Conservation (phyloP, 1,284 basidiomycete genomes). For the Omphalotus olearius region DNA sequence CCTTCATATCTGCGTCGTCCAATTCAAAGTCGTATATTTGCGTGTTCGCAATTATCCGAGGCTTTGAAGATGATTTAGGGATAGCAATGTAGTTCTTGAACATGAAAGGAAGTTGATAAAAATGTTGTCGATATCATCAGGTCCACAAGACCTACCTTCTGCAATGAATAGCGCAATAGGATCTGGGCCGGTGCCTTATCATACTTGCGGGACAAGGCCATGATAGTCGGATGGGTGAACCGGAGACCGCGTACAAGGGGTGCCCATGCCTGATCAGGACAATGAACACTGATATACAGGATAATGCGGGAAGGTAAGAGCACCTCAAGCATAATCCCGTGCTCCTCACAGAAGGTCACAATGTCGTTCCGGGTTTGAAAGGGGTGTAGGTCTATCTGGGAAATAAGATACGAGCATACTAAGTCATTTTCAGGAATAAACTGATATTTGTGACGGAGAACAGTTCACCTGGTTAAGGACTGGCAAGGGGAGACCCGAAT, state of each 20-base stretch:
- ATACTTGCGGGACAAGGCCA: constrained; percentile 44
- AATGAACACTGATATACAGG: constrained; percentile 7
- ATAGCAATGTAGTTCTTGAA: constrained; percentile 50
- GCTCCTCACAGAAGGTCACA: constrained; percentile 53
- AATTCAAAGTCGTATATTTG: constrained; percentile 60
- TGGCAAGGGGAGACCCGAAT: constrained; percentile 47
- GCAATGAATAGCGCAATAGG: constrained; percentile 72
- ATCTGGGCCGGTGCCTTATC: constrained; percentile 63
- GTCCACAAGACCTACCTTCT: constrained; percentile 48
- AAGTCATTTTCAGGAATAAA: neutral
- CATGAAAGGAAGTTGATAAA: neutral
- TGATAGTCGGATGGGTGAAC: constrained; percentile 45
- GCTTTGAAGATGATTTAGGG: constrained; percentile 54
- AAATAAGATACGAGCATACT: neutral
- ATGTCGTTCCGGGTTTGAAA: constrained; percentile 69
- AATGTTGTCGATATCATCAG: neutral
- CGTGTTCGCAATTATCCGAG: constrained; percentile 54
- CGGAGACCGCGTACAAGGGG: constrained; percentile 48
- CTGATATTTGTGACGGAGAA: neutral
- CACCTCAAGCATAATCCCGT: constrained; percentile 65
- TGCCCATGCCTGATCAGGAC: constrained; percentile 42
- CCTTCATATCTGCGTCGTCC: constrained; percentile 41
- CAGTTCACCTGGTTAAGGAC: constrained; percentile 61
- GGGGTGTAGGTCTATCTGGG: constrained; percentile 63
- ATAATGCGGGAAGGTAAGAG: neutral